phyloP scores from a whole-genome alignment of 352 stramenopile species.

The Globisporangium cederbergense region DNA sequence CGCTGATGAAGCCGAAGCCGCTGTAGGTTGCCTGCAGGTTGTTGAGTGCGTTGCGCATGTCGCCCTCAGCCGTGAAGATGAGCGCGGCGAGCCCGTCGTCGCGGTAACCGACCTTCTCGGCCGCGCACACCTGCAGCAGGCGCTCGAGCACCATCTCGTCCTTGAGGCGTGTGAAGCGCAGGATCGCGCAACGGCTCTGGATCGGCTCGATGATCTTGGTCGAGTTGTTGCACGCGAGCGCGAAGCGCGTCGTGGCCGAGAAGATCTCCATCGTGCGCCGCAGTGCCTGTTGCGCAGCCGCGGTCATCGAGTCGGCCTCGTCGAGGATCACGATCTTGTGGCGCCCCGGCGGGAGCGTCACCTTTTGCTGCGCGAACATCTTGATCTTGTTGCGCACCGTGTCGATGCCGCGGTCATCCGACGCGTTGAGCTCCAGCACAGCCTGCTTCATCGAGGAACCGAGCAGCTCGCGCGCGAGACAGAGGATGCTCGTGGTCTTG shows the following conservation, averaged over 20 bases:
- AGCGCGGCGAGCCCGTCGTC: conserved; percentile 95
- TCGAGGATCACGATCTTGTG: conserved; percentile 99
- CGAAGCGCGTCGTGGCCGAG: conserved; percentile 97
- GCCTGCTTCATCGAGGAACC: conserved; percentile 80
- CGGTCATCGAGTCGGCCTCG: conserved; percentile 98
- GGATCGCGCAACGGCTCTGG: conserved; percentile 96
- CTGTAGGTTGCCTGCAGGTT: conserved; percentile 97
- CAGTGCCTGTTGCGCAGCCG: conserved; percentile 96
- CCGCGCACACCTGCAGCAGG: conserved; percentile 91
- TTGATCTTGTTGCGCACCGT: conserved; percentile 98
- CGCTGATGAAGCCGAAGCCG: conserved; percentile 94
- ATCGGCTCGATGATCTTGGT: conserved; percentile 99
- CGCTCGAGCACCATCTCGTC: conserved; percentile 96
- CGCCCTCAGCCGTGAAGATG: conserved; percentile 98
- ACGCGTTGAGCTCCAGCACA: conserved; percentile 98
- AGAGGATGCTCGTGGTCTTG: conserved; percentile 93
- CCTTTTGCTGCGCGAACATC: conserved; percentile 98
- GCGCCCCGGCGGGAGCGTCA: conserved; percentile 85
- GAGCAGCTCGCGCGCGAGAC: conserved; percentile 87
- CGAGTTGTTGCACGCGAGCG: conserved; percentile 97
- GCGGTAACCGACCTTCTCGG: conserved; percentile 85
- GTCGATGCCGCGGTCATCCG: conserved; percentile 92
- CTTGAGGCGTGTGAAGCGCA: conserved; percentile 94
- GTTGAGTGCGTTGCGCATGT: conserved; percentile 99
- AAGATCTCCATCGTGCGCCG: conserved; percentile 99